These are phyloP conservation scores for Aegilops bicornis DNA, from an alignment of 176 grass and related monocot genomes.

Conservation along the genomic window DNA sequence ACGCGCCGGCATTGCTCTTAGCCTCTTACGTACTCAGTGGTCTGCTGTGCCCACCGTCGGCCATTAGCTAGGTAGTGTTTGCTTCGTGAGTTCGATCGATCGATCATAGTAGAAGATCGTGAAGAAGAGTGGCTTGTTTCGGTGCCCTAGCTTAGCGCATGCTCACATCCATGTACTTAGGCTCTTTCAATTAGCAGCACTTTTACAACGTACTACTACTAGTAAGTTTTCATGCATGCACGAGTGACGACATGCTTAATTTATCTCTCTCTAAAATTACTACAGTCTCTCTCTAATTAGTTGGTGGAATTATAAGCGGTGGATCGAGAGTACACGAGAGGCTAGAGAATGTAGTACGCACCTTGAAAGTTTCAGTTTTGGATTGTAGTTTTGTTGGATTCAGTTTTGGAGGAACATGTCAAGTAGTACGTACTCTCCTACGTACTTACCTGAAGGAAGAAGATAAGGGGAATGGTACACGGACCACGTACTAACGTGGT, in stretches of 20 bases:
- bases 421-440: neutral
- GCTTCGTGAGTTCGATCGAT: conserved; percentile 15
- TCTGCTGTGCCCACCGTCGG: neutral
- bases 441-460: neutral
- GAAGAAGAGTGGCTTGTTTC: conserved; percentile 27
- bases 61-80: neutral
- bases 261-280: neutral
- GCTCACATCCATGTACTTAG: conserved; percentile 33
- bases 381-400: neutral
- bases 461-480: neutral
- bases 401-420: neutral
- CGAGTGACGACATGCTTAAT: neutral
- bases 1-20: neutral
- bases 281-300: neutral
- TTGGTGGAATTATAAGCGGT: neutral
- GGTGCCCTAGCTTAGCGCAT: conserved; percentile 28
- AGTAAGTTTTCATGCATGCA: conserved; percentile 16
- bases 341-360: neutral
- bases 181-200: neutral
- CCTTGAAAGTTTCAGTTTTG: neutral
- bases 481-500: neutral
- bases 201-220: neutral
- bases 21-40: neutral
- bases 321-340: neutral
- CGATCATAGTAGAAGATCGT: neutral